Conservation (phyloP, 2,329 filamentous ascomycete species). For the Fusarium buharicum region DNA sequence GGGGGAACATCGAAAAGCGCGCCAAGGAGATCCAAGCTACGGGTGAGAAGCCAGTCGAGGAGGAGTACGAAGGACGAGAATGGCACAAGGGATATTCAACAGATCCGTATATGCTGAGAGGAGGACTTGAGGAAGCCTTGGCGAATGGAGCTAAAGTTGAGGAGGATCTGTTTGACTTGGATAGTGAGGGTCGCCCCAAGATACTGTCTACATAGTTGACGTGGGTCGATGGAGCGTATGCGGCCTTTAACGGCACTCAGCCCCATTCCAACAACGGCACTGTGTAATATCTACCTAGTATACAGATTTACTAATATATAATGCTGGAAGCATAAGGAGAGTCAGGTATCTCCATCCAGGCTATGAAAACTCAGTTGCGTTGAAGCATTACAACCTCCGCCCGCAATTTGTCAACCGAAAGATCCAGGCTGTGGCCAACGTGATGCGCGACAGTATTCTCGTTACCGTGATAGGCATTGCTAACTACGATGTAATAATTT, state of each 20-base stretch:
- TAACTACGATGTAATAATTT: constrained; percentile 2
- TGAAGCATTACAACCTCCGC: constrained; percentile 8
- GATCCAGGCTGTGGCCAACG: neutral
- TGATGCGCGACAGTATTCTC: neutral
- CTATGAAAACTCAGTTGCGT: neutral
- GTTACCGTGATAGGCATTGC: constrained; percentile 5
- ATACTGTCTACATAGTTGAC: constrained; percentile 1
- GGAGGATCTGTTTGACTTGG: constrained; percentile 13
- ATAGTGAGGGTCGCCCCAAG: constrained; percentile 8
- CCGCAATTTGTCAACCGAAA: neutral
- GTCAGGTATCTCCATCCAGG: constrained; percentile 2
- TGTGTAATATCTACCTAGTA: too few relatives aligned
- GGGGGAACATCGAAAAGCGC: constrained; percentile 44
- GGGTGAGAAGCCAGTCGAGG: constrained; percentile 44
- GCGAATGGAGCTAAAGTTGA: constrained; percentile 18
- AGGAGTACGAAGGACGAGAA: constrained; percentile 44
- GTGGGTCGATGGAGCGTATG: too few relatives aligned
- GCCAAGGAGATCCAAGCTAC: constrained; percentile 38
- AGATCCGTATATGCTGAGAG: constrained; percentile 42
- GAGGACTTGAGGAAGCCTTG: constrained; percentile 31
- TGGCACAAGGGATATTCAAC: constrained; percentile 44
- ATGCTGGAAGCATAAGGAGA: too few relatives aligned
- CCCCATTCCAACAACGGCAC: too few relatives aligned
- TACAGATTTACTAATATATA: too few relatives aligned
- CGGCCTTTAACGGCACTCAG: too few relatives aligned